Conservation (phyloP, 1,139 yeast species). For the Debaryomyces udenii region DNA sequence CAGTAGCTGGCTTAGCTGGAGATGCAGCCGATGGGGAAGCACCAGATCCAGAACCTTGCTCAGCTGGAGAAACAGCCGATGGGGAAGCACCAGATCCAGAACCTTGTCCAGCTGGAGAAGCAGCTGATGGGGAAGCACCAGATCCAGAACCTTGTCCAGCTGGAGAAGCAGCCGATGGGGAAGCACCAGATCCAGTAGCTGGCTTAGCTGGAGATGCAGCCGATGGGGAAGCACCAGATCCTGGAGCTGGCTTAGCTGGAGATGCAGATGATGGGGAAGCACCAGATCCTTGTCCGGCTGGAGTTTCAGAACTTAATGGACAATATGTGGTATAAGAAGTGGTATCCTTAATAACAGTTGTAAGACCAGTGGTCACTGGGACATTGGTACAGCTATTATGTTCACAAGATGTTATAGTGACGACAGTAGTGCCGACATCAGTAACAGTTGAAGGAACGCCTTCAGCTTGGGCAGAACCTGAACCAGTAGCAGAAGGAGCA, state of each 20-base stretch:
- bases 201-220: neutral
- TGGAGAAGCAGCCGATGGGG: neutral
- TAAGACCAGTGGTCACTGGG: conserved; percentile 33
- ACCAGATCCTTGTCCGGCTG: too few species aligned
- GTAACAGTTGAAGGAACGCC: conserved; percentile 34
- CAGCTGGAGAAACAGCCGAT: neutral
- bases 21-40: neutral
- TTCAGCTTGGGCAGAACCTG: neutral
- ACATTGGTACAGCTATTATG: conserved; percentile 34
- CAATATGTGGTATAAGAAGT: conserved; percentile 39
- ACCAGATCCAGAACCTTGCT: neutral
- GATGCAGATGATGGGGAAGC: neutral
- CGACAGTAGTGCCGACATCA: conserved; percentile 32
- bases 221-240: too few species aligned
- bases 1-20: neutral
- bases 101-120: neutral
- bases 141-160: neutral
- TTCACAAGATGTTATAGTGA: conserved; percentile 53
- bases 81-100: neutral
- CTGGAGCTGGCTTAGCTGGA: neutral
- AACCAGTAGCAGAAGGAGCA: conserved; percentile 1
- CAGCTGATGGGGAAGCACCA: neutral
- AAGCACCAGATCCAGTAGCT: neutral
- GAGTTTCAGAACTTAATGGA: conserved; percentile 21
- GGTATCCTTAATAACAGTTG: conserved; percentile 26